Base-by-base conservation (phyloP, 306 rosid species). In the Glycine soja region DNA sequence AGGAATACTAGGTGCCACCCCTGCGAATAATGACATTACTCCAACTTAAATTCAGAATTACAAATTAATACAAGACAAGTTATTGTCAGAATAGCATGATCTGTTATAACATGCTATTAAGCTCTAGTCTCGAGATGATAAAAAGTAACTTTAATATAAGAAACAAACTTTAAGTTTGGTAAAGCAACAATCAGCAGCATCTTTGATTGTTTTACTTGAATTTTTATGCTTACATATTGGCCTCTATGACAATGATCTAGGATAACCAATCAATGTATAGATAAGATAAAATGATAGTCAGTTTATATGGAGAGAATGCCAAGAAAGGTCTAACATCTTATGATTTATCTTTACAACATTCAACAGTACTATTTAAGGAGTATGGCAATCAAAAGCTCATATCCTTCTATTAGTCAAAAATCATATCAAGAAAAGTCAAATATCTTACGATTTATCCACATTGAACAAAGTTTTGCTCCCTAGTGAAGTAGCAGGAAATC, bases 401-500 rank as follows among this genome's bases (percentile, higher is more conserved):
- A 10, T 54, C 38, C 64, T 54, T 38, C 53, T 56, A 40, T 16
- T 18, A 57, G 66, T 42, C 68, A 19, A 0, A 19, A 19, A 19
- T 19, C 24, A 1, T 19, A 19, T 19, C 24, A 19, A 19, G 24
- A 19, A 19, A 19, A 19, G 24, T 19, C 24, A 19, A 19, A 19
- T 19, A 19, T 19, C 24, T 19, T 19, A 19, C 24, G 24, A 19
- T 19, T 19, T 19, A 19, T 19, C 24, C 24, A 19, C 24, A 19
- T 19, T 19, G 24, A 19, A 19, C 24, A 19, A 19, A 19, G 0
- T 19, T 19, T 19, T n/a, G n/a, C n/a, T 19, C 24, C 24, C 12
- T 4, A n/a, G 36, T 42, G 46, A 69, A 66, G 75, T 30, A 10
- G 57, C 43, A 42, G 67, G 82, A 67, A 78, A 66, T 38, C 30